phyloP scores from a whole-genome alignment of 208 protist genomes.

The Trypanosomatidae sp. region DNA sequence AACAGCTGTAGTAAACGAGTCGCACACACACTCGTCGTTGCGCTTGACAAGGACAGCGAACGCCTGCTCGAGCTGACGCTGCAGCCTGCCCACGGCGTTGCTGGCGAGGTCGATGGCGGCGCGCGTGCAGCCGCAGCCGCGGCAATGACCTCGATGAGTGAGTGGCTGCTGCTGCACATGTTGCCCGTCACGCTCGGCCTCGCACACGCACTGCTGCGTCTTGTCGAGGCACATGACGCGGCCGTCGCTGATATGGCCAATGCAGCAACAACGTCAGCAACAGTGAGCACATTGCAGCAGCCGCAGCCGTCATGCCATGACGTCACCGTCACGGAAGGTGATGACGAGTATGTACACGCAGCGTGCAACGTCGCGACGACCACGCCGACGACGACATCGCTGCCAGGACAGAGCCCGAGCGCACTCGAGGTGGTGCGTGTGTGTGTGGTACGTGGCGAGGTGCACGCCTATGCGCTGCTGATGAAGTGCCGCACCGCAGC shows the following conservation, averaged over 20 bases:
- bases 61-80: slow-evolving; percentile 24
- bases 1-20: background rate
- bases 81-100: slow-evolving; percentile 10
- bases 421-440: slow-evolving; percentile 28
- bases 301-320: background rate
- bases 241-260: background rate
- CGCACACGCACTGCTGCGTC: slow-evolving; percentile 16
- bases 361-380: background rate
- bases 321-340: background rate
- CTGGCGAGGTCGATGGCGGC: too few relatives aligned
- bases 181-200: slow-evolving; percentile 52
- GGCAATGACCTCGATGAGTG: slow-evolving; percentile 7
- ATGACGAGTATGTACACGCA: background rate
- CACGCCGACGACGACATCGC: background rate
- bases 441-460: slow-evolving; percentile 44
- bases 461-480: slow-evolving; percentile 50
- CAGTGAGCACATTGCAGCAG: background rate
- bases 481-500: slow-evolving; percentile 17
- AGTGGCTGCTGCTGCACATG: slow-evolving; percentile 45
- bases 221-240: slow-evolving; percentile 11
- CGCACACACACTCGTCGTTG: slow-evolving; percentile 19
- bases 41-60: slow-evolving; percentile 34
- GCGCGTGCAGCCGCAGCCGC: background rate
- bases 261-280: background rate
- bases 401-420: background rate